Evolutionary conservation across 495 filamentous ascomycete species (phyloP).

Genomic region (Cercophora sp.): DNA sequence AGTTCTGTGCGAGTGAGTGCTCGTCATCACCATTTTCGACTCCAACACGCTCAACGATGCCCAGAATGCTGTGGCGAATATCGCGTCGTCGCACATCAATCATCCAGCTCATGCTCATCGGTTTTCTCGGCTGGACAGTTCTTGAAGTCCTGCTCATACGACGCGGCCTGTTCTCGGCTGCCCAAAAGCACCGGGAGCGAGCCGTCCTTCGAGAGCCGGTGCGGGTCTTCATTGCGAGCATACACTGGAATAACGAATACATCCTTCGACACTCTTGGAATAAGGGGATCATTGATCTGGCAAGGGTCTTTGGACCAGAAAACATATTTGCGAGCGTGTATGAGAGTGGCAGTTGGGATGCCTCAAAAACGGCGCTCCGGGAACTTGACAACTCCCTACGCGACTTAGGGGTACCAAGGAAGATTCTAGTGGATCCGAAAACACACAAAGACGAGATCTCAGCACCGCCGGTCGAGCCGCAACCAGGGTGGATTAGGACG

Average conservation of each 20-base stretch:
- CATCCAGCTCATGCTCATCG: not conserved
- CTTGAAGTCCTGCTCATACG: not conserved
- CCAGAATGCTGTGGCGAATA: not conserved
- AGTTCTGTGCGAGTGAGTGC: too few species aligned
- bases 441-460: not conserved
- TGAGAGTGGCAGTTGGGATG: constrained; percentile 64
- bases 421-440: constrained; percentile 28
- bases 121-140: not conserved
- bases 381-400: constrained; percentile 51
- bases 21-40: too few species aligned
- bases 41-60: not conserved
- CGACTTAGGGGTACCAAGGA: constrained; percentile 44
- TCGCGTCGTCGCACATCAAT: not conserved
- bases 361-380: constrained; percentile 53
- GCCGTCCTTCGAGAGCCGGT: constrained; percentile 18
- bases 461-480: constrained; percentile 30
- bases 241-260: constrained; percentile 61
- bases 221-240: constrained; percentile 56
- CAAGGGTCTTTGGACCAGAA: constrained; percentile 48
- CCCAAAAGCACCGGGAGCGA: not conserved
- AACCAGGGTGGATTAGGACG: constrained; percentile 56
- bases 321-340: constrained; percentile 63
- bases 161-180: not conserved
- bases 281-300: constrained; percentile 48
- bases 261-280: constrained; percentile 58